These are phyloP conservation scores for Sclerotinia nivalis DNA, from an alignment of 2,329 filamentous ascomycete genomes.

Conservation along the genomic window DNA sequence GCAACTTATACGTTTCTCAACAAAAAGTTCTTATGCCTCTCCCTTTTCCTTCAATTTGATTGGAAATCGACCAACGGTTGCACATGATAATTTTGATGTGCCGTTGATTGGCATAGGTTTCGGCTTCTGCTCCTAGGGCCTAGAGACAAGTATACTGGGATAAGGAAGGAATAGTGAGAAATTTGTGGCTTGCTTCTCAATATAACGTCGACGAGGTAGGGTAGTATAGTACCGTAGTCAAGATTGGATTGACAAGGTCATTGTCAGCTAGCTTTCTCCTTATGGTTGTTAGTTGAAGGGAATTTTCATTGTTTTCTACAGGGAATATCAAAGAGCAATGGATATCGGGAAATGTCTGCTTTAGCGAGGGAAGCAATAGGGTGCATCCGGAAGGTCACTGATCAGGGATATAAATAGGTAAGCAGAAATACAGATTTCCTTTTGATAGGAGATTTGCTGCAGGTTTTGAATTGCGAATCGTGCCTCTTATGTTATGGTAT, in stretches of 20 bases:
- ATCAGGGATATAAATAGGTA: not conserved
- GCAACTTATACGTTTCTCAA: conserved; percentile 7
- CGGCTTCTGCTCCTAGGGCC: not conserved
- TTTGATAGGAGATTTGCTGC: not conserved
- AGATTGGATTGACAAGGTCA: not conserved
- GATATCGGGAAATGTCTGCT: conserved; percentile 17
- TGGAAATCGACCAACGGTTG: not conserved
- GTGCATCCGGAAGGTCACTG: conserved; percentile 18
- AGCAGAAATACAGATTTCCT: not conserved
- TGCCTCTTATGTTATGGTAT: not conserved
- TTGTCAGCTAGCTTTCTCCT: not conserved
- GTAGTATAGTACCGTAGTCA: not conserved
- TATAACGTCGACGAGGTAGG: conserved; percentile 17
- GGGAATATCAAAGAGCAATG: conserved; percentile 3
- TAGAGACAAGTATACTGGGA: not conserved
- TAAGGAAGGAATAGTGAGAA: not conserved
- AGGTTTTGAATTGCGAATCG: not conserved
- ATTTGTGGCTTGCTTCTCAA: not conserved
- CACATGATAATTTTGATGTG: conserved; percentile 12
- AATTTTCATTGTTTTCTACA: not conserved
- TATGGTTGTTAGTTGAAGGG: not conserved
- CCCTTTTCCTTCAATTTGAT: conserved; percentile 2
- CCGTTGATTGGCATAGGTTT: conserved; percentile 9
- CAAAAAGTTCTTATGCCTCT: not conserved
- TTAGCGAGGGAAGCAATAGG: conserved; percentile 19